phyloP scores from a whole-genome alignment of 805 yeast species.

The Ogataea nitratoaversa region DNA sequence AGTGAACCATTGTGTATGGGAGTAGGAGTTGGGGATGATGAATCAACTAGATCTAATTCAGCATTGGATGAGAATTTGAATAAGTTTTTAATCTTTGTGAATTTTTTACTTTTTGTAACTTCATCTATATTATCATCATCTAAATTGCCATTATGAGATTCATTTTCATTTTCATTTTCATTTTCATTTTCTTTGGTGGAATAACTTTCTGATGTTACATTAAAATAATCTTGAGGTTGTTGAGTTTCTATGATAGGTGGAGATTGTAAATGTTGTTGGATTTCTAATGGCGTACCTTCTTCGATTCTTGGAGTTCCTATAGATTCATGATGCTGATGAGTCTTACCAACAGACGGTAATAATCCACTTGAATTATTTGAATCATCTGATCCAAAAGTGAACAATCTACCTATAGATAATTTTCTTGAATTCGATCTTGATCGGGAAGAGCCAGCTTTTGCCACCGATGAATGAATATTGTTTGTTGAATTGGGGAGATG shows the following conservation, averaged over 20 bases:
- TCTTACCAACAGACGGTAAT: too few relatives aligned
- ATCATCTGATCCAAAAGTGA: constrained; percentile 33
- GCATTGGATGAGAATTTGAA: constrained; percentile 23
- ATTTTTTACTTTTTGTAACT: constrained; percentile 15
- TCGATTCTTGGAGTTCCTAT: constrained; percentile 16
- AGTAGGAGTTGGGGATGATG: constrained; percentile 1
- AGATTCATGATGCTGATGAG: constrained; percentile 6
- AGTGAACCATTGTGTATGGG: neutral
- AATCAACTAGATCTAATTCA: constrained; percentile 6
- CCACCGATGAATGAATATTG: neutral
- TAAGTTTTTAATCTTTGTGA: constrained; percentile 26
- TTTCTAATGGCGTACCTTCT: constrained; percentile 13
- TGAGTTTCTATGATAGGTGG: constrained; percentile 17
- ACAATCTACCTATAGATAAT: constrained; percentile 33
- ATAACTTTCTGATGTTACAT: constrained; percentile 1
- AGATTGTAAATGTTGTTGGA: constrained; percentile 14
- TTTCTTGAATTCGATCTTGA: constrained; percentile 38
- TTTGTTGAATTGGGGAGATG: too few relatives aligned
- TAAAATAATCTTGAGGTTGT: constrained; percentile 12
- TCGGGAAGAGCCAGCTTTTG: constrained; percentile 22
- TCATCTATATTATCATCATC: constrained; percentile 16
- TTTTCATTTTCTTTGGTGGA: neutral
- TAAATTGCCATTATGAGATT: neutral
- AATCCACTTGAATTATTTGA: neutral
- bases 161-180: constrained; percentile 1